These are phyloP conservation scores for Trichosporon sp. DNA, from an alignment of 1,284 basidiomycete species.

Conservation along the genomic window DNA sequence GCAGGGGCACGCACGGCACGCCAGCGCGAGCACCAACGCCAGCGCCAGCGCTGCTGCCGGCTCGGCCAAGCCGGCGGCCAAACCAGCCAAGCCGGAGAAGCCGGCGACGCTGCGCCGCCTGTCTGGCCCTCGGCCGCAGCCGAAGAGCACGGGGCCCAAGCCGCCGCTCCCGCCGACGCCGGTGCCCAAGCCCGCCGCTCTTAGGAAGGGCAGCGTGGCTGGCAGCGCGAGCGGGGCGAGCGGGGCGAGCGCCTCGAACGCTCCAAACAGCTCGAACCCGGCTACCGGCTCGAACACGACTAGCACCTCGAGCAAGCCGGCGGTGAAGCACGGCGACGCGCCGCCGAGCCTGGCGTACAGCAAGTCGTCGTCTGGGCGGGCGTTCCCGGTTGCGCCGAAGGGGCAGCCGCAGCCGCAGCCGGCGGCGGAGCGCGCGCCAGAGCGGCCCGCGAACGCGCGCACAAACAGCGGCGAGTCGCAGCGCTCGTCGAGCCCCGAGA, in stretches of 20 bases:
- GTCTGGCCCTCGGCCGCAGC: conserved; percentile 11
- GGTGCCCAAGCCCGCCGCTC: conserved; percentile 9
- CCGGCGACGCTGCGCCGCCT: conserved; percentile 28
- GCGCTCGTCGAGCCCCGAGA: conserved; percentile 34
- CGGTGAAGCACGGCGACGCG: conserved; percentile 16
- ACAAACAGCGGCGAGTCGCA: conserved; percentile 3
- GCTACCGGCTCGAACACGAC: background rate
- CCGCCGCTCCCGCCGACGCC: conserved; percentile 4
- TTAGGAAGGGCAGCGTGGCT: background rate
- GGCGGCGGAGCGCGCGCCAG: background rate
- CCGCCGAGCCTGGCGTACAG: conserved; percentile 23
- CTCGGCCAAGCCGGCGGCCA: background rate
- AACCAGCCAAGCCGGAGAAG: conserved; percentile 32
- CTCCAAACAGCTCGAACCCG: background rate
- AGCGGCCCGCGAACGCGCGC: background rate
- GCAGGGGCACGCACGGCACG: background rate
- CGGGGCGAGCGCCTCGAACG: conserved; percentile 3
- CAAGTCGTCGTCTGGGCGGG: conserved; percentile 29
- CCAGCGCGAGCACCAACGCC: conserved; percentile 10
- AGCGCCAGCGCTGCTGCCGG: too few species aligned
- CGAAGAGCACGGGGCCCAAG: background rate
- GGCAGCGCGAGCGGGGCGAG: background rate
- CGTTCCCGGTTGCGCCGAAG: conserved; percentile 28
- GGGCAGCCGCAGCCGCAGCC: too few species aligned
- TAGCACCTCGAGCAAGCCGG: conserved; percentile 5